phyloP scores from a whole-genome alignment of 495 filamentous ascomycete genomes.

The Aspergillus ostianus region DNA sequence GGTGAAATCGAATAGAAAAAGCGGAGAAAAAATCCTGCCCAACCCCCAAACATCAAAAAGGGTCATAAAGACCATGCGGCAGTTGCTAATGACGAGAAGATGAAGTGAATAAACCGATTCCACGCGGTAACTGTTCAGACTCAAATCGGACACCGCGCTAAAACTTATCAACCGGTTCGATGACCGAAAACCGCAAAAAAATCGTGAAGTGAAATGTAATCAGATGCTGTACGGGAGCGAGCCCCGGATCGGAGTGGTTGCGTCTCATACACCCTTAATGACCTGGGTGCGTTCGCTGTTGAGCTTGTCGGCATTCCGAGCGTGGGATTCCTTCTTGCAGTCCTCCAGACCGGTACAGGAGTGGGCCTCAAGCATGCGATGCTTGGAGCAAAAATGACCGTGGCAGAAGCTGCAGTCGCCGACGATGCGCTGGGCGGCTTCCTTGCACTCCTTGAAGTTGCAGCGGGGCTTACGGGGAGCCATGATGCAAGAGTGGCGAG shows the following conservation, averaged over 20 bases:
- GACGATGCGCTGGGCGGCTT: constrained; percentile 82
- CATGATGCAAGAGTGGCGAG: constrained; percentile 35
- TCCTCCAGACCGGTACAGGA: constrained; percentile 92
- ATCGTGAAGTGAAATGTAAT: not conserved
- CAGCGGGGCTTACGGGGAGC: constrained; percentile 81
- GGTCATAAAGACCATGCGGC: constrained; percentile 12
- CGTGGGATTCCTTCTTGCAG: constrained; percentile 94
- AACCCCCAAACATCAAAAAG: constrained; percentile 15
- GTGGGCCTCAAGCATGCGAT: constrained; percentile 90
- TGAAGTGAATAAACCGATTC: not conserved
- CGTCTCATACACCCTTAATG: constrained; percentile 58
- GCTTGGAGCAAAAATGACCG: constrained; percentile 90
- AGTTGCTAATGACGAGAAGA: constrained; percentile 9
- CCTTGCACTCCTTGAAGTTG: constrained; percentile 83
- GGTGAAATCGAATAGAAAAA: constrained; percentile 9
- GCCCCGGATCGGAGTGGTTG: not conserved
- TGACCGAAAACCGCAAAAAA: constrained; percentile 7
- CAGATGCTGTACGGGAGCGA: not conserved
- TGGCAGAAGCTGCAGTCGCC: constrained; percentile 95
- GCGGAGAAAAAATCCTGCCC: constrained; percentile 12
- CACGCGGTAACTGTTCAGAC: constrained; percentile 13
- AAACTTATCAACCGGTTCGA: constrained; percentile 17
- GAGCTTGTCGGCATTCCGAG: constrained; percentile 86
- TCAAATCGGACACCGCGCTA: constrained; percentile 34
- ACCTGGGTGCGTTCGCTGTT: constrained; percentile 81